These are phyloP conservation scores for Paralagenidium karlingii DNA, from an alignment of 352 stramenopile genomes.

Conservation along the genomic window DNA sequence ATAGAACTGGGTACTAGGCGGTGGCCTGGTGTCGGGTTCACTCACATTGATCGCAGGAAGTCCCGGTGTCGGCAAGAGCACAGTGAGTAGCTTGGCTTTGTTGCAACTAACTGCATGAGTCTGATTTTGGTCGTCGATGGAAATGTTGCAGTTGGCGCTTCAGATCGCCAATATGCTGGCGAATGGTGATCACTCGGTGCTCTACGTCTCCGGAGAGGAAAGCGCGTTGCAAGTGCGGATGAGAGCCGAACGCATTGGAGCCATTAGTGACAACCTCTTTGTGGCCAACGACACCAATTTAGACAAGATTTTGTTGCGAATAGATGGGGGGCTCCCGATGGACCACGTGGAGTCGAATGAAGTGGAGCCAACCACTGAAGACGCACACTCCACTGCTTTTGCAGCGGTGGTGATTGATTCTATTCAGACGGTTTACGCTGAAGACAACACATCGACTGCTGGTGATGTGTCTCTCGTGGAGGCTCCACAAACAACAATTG, in stretches of 20 bases:
- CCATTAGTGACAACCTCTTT: constrained; percentile 47
- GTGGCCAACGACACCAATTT: constrained; percentile 80
- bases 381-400: constrained; percentile 13
- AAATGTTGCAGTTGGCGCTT: constrained; percentile 59
- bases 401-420: constrained; percentile 89
- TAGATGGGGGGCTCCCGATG: no score
- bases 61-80: constrained; percentile 90
- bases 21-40: constrained; percentile 91
- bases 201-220: constrained; percentile 96
- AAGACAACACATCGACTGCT: constrained; percentile 66
- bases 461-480: constrained; percentile 10
- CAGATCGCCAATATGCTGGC: constrained; percentile 88
- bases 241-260: constrained; percentile 77
- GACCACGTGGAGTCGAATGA: constrained; percentile 4
- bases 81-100: constrained; percentile 16
- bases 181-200: constrained; percentile 37
- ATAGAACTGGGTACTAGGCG: constrained; percentile 91
- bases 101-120: not conserved
- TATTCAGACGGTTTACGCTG: constrained; percentile 93
- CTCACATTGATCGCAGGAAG: constrained; percentile 92
- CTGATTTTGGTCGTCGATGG: no score
- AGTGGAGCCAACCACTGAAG: constrained; percentile 5
- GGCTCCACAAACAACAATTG: not conserved
- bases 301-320: constrained; percentile 48
- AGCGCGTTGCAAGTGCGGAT: constrained; percentile 92